These are phyloP conservation scores for Cryphonectria radicalis DNA, from an alignment of 2,329 filamentous ascomycete species.

Conservation along the genomic window DNA sequence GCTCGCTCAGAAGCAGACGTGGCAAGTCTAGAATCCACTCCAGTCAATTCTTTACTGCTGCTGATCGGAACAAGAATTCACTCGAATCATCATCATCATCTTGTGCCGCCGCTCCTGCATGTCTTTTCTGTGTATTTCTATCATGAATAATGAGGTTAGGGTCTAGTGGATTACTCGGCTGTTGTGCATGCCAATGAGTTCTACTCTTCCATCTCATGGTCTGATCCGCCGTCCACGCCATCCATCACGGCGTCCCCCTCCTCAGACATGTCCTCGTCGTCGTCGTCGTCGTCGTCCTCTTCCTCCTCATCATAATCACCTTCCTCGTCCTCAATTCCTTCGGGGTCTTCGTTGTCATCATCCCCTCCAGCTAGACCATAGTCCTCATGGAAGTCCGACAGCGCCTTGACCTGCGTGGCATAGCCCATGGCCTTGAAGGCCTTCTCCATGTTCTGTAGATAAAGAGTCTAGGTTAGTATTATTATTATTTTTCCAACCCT, in stretches of 20 bases:
- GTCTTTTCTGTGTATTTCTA: background rate
- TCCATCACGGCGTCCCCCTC: conserved; percentile 38
- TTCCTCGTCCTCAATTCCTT: conserved; percentile 63
- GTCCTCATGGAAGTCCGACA: conserved; percentile 85
- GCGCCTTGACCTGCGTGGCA: conserved; percentile 71
- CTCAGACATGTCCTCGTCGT: conserved; percentile 54
- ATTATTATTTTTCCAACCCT: background rate
- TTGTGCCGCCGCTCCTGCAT: background rate
- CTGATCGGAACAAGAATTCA: background rate
- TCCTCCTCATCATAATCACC: conserved; percentile 51
- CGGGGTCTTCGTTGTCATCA: conserved; percentile 60
- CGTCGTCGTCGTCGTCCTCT: conserved; percentile 50
- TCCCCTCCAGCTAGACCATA: conserved; percentile 76
- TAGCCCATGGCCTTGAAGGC: conserved; percentile 79
- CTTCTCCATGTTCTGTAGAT: conserved; percentile 70
- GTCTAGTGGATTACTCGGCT: background rate
- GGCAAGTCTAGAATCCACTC: background rate
- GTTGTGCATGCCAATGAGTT: background rate
- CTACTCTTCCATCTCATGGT: conserved; percentile 34
- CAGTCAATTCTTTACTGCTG: too few relatives aligned
- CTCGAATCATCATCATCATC: background rate
- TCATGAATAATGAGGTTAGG: background rate
- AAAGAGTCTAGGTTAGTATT: background rate
- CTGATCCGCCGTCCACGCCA: conserved; percentile 40
- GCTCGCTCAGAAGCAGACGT: background rate